A percentile compares a stretch with the other conserved stretches of the same genome.
phyloP scores from a whole-genome alignment of 192 early-diverging fungal genomes.

The Paraglomus brasilianum region DNA sequence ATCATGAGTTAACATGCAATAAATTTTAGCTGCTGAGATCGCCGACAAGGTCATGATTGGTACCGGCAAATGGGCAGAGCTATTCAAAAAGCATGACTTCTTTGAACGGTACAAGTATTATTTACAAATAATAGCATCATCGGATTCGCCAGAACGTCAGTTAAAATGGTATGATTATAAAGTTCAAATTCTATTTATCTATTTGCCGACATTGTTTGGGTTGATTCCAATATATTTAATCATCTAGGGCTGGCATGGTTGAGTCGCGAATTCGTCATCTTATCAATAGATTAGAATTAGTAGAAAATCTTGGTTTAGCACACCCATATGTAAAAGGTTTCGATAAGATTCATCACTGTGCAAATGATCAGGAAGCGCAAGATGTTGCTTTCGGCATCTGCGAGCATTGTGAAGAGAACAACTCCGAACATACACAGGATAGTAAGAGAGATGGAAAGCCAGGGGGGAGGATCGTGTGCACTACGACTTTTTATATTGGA shows the following conservation, averaged over 20 bases:
- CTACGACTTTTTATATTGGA: slow-evolving; percentile 90
- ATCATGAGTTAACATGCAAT: too few species aligned
- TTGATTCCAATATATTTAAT: slow-evolving; percentile 26
- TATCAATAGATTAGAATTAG: slow-evolving; percentile 77
- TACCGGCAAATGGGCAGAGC: slow-evolving; percentile 71
- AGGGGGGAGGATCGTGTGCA: slow-evolving; percentile 53
- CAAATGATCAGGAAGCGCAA: slow-evolving; percentile 63
- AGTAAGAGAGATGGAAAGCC: slow-evolving; percentile 9
- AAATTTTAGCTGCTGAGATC: slow-evolving; percentile 62
- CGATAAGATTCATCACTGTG: slow-evolving; percentile 65
- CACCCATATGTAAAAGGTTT: slow-evolving; percentile 92
- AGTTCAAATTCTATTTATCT: neutral
- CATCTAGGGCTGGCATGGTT: slow-evolving; percentile 75
- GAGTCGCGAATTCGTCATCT: slow-evolving; percentile 90
- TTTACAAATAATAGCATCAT: slow-evolving; percentile 82
- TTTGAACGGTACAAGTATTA: slow-evolving; percentile 87
- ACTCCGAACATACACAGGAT: slow-evolving; percentile 20
- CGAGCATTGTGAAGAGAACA: slow-evolving; percentile 34
- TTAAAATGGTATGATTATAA: slow-evolving; percentile 58
- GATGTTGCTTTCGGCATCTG: slow-evolving; percentile 67
- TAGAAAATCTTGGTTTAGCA: slow-evolving; percentile 69
- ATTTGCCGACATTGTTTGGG: neutral
- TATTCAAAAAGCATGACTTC: slow-evolving; percentile 89
- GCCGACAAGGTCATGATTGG: slow-evolving; percentile 75
- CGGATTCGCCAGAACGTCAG: slow-evolving; percentile 70